Evolutionary conservation across 495 filamentous ascomycete genomes (phyloP).

Genomic region (Mytilinidion resinicola): DNA sequence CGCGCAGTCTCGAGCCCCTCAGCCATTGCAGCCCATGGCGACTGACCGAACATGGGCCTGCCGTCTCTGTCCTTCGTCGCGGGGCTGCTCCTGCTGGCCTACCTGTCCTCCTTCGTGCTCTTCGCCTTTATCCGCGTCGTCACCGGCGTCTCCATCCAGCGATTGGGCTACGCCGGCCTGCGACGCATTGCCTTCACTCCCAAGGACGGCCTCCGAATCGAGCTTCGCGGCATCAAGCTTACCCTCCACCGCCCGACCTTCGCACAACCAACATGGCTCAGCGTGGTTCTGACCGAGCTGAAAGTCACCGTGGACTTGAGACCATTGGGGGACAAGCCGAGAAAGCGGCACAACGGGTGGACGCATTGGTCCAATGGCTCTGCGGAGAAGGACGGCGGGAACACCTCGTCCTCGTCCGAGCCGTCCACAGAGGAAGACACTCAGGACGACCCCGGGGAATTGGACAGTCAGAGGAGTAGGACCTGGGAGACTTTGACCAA

Average conservation of each 20-base stretch:
- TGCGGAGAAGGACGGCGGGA: conserved; percentile 14
- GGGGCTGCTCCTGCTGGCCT: conserved; percentile 74
- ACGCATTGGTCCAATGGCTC: conserved; percentile 23
- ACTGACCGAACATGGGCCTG: conserved; percentile 46
- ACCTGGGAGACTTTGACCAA: conserved; percentile 71
- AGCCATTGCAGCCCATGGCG: conserved; percentile 1
- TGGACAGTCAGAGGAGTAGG: conserved; percentile 48
- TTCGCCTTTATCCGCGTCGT: conserved; percentile 89
- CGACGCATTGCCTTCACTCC: conserved; percentile 83
- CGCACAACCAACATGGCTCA: conserved; percentile 94
- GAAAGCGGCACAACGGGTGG: conserved; percentile 16
- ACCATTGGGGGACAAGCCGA: conserved; percentile 39
- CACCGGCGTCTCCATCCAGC: conserved; percentile 93
- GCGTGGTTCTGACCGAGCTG: conserved; percentile 76
- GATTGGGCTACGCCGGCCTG: conserved; percentile 84
- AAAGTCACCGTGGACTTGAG: conserved; percentile 75
- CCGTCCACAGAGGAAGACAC: conserved; percentile 16
- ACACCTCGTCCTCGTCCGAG: conserved; percentile 4
- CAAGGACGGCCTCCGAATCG: conserved; percentile 77
- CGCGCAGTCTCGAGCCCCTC: not conserved
- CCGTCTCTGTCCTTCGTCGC: conserved; percentile 73
- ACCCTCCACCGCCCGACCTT: conserved; percentile 89
- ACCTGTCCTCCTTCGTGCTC: conserved; percentile 84
- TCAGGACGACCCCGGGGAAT: conserved; percentile 19
- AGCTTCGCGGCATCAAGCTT: conserved; percentile 82